Percentiles rank a stretch among this genome's conserved stretches.
Evolutionary conservation across 352 stramenopile genomes (phyloP).

Genomic region (Pythium apleroticum): DNA sequence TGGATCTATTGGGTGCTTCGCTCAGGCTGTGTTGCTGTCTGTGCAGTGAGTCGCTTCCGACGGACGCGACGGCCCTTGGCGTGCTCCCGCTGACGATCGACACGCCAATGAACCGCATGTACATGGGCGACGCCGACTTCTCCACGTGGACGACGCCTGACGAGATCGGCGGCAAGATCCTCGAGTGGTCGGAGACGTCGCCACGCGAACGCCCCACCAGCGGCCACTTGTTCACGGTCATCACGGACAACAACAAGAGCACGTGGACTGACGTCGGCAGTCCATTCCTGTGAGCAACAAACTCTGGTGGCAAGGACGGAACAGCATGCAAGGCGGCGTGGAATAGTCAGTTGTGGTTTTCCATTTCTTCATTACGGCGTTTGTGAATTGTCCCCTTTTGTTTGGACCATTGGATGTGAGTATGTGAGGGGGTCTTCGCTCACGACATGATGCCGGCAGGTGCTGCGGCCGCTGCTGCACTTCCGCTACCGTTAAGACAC

Average conservation of each 20-base stretch:
- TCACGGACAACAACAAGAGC: slow-evolving; percentile 56
- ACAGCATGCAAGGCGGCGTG: neutral
- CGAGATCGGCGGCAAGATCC: slow-evolving; percentile 74
- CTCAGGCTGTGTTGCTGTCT: neutral
- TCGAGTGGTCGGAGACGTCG: slow-evolving; percentile 59
- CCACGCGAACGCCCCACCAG: slow-evolving; percentile 44
- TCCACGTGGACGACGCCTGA: slow-evolving; percentile 81
- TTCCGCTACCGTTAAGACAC: slow-evolving; percentile 28
- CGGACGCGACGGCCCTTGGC: slow-evolving; percentile 50
- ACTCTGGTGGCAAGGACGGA: neutral
- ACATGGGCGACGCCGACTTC: slow-evolving; percentile 84
- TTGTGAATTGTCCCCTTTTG: neutral
- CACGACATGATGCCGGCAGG: slow-evolving; percentile 25
- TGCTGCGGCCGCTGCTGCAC: neutral
- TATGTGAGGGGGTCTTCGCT: no score
- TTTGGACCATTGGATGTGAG: no score
- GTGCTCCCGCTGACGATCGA: slow-evolving; percentile 85
- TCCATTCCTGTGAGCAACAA: slow-evolving; percentile 49
- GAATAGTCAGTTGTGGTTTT: neutral
- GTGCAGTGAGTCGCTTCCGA: slow-evolving; percentile 51
- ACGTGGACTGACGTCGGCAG: slow-evolving; percentile 71
- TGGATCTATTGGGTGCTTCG: no score
- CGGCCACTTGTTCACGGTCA: slow-evolving; percentile 72
- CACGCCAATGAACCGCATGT: slow-evolving; percentile 88
- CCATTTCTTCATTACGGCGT: neutral